Percentiles rank a stretch among this genome's conserved stretches.
Evolutionary conservation across 345 rosid species (phyloP).

Genomic region (Streptanthus diversifolius): DNA sequence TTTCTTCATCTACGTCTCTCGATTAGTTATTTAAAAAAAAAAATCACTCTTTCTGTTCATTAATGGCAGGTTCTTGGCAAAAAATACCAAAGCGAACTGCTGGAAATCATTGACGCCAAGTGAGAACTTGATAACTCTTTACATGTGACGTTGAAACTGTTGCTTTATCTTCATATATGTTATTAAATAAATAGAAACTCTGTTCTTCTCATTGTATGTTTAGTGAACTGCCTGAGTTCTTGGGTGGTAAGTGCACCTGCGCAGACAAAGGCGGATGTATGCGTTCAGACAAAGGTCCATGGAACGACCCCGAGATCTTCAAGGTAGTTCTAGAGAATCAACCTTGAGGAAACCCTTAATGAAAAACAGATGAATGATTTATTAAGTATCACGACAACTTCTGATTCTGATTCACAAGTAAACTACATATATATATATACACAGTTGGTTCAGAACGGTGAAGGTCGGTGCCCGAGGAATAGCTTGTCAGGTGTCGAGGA

Average conservation of each 20-base stretch:
- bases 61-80: constrained; percentile 74
- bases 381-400: neutral
- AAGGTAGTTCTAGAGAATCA: constrained; percentile 41
- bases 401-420: neutral
- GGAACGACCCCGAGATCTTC: constrained; percentile 70
- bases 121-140: constrained; percentile 25
- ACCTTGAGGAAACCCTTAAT: neutral
- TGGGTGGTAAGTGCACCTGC: constrained; percentile 87
- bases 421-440: neutral
- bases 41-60: neutral
- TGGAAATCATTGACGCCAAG: constrained; percentile 89
- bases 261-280: constrained; percentile 82
- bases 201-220: constrained; percentile 7
- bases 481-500: constrained; percentile 49
- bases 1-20: neutral
- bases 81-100: constrained; percentile 85
- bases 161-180: neutral
- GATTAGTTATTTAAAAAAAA: neutral
- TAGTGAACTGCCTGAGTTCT: constrained; percentile 83
- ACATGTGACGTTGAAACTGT: constrained; percentile 3
- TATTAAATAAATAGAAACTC: neutral
- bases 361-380: neutral
- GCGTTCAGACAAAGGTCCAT: constrained; percentile 96
- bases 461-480: constrained; percentile 48
- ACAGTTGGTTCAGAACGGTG: constrained; percentile 75